Evolutionary conservation across 2,329 filamentous ascomycete genomes (phyloP).

Genomic region (Aspergillus nomiae): DNA sequence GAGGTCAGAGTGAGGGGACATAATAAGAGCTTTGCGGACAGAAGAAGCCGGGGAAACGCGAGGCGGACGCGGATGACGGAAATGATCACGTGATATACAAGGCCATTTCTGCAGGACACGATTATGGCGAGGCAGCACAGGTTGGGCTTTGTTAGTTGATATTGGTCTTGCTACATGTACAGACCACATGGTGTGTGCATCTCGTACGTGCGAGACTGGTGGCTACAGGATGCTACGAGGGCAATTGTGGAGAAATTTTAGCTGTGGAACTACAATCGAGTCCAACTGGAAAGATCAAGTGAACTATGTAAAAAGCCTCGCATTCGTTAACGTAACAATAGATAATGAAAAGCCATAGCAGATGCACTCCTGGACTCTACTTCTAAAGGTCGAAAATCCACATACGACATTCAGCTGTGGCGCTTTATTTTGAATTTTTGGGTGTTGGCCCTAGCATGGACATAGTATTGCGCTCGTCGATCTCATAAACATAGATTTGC

Average conservation of each 20-base stretch:
- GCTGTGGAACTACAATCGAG: constrained; percentile 25
- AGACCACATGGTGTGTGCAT: too few species aligned
- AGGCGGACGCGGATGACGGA: constrained; percentile 20
- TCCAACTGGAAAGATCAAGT: constrained; percentile 27
- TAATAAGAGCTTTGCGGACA: constrained; percentile 14
- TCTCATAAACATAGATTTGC: constrained; percentile 45
- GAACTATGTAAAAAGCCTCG: constrained; percentile 29
- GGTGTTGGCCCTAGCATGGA: constrained; percentile 22
- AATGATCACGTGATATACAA: constrained; percentile 15
- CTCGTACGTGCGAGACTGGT: background rate
- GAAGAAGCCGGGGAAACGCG: constrained; percentile 25
- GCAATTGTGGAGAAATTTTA: background rate
- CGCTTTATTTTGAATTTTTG: constrained; percentile 31
- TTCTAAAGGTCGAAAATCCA: constrained; percentile 34
- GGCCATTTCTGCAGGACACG: background rate
- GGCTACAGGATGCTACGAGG: background rate
- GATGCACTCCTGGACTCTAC: constrained; percentile 35
- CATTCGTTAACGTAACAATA: constrained; percentile 33
- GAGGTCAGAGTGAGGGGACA: background rate
- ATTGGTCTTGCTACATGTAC: background rate
- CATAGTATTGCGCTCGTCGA: constrained; percentile 46
- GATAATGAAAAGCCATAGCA: constrained; percentile 29
- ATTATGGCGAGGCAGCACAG: background rate
- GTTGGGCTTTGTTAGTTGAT: background rate
- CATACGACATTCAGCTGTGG: constrained; percentile 32